These are phyloP conservation scores for Debaryomyces sp. DNA, from an alignment of 1,139 yeast species.

Conservation along the genomic window DNA sequence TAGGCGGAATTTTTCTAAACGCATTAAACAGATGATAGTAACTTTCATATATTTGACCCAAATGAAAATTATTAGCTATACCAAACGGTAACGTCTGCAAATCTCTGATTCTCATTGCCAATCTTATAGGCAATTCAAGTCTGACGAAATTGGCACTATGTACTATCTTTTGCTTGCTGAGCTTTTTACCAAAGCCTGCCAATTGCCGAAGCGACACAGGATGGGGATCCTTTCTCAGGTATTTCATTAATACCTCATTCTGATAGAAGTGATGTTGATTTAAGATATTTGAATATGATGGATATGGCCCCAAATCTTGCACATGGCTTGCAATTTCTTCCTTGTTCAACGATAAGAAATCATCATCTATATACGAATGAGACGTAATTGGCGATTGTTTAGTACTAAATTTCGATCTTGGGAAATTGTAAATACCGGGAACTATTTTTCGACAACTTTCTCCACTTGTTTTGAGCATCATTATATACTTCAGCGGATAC, in stretches of 20 bases:
- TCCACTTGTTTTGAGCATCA: neutral
- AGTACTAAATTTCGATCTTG: neutral
- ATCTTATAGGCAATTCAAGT: conserved; percentile 78
- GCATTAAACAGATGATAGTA: conserved; percentile 86
- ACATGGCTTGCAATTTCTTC: conserved; percentile 46
- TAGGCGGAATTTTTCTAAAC: conserved; percentile 71
- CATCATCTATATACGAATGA: conserved; percentile 34
- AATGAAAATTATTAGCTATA: conserved; percentile 81
- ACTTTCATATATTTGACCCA: conserved; percentile 85
- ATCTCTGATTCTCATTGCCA: conserved; percentile 78
- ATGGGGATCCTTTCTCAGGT: conserved; percentile 69
- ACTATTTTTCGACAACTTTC: neutral
- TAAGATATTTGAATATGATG: conserved; percentile 45
- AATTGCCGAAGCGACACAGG: conserved; percentile 87
- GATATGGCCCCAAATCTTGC: conserved; percentile 46
- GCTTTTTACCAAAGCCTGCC: conserved; percentile 83
- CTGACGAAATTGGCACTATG: conserved; percentile 87
- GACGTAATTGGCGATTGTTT: conserved; percentile 22
- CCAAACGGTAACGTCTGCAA: conserved; percentile 83
- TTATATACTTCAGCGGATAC: neutral
- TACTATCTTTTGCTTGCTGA: conserved; percentile 78
- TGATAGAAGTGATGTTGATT: conserved; percentile 84
- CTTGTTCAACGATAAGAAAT: conserved; percentile 34
- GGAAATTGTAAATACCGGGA: conserved; percentile 9
- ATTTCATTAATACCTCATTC: conserved; percentile 70